phyloP scores from a whole-genome alignment of 345 rosid genomes.

The Capsella bursapastoris region DNA sequence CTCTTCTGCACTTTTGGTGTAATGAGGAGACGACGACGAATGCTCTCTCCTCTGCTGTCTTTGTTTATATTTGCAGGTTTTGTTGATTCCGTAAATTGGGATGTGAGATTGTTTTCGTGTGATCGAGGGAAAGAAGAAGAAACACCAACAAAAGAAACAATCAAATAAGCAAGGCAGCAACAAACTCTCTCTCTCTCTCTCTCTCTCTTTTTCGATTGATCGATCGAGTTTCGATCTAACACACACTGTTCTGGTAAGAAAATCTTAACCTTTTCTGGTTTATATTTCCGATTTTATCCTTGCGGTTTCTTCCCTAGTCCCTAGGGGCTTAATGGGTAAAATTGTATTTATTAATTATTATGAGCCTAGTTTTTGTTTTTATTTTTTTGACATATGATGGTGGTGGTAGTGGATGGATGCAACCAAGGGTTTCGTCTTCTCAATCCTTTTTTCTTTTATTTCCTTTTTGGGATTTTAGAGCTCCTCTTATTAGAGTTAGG shows the following conservation, averaged over 20 bases:
- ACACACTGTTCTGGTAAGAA: constrained; percentile 44
- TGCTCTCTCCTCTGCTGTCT: constrained; percentile 24
- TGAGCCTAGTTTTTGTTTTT: neutral
- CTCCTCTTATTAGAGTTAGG: neutral
- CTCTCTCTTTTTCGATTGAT: constrained; percentile 34
- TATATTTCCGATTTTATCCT: constrained; percentile 37
- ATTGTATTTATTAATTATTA: neutral
- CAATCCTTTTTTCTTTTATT: constrained; percentile 7
- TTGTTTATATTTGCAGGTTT: neutral
- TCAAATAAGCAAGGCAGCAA: constrained; percentile 28
- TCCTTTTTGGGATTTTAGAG: neutral
- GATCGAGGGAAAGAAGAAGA: constrained; percentile 1
- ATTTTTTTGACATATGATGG: constrained; percentile 25
- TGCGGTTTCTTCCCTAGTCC: constrained; percentile 2
- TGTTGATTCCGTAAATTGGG: constrained; percentile 20
- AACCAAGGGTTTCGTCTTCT: constrained; percentile 32
- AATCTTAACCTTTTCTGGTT: constrained; percentile 42
- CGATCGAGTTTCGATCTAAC: constrained; percentile 43
- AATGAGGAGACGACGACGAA: constrained; percentile 36
- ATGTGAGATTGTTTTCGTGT: constrained; percentile 1
- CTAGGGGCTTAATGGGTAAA: constrained; percentile 13
- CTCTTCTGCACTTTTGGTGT: constrained; percentile 31
- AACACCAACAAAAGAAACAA: constrained; percentile 17
- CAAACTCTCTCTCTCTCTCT: constrained; percentile 6
- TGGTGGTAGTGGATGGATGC: constrained; percentile 36